These are phyloP conservation scores for Endocalyx cinctus DNA, from an alignment of 2,329 filamentous ascomycete genomes.

Conservation along the genomic window DNA sequence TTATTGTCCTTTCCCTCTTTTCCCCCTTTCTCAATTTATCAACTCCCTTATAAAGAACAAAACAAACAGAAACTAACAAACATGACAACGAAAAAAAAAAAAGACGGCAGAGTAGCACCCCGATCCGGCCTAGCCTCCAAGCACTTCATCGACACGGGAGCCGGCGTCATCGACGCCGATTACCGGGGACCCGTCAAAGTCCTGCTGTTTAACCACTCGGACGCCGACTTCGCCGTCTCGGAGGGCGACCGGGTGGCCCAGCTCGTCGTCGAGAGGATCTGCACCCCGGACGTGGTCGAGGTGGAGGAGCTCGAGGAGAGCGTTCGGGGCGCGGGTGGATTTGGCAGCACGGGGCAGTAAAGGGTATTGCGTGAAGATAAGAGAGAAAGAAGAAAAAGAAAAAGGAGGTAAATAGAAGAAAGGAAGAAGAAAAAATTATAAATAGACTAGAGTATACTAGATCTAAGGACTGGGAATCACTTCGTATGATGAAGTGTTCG, in stretches of 20 bases:
- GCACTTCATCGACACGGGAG: constrained; percentile 93
- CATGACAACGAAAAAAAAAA: neutral
- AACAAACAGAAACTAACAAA: constrained; percentile 2
- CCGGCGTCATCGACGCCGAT: constrained; percentile 95
- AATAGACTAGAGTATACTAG: too few relatives aligned
- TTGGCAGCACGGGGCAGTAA: constrained; percentile 73
- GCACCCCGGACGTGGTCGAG: constrained; percentile 86
- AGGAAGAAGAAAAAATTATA: neutral
- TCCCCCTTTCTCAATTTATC: constrained; percentile 1
- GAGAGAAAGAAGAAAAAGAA: neutral
- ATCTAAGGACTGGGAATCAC: too few relatives aligned
- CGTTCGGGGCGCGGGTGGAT: constrained; percentile 83
- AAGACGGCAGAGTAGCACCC: constrained; percentile 85
- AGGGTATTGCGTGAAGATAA: constrained; percentile 6
- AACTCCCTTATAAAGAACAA: constrained; percentile 1
- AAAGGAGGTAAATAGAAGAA: neutral
- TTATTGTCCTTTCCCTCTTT: constrained; percentile 7
- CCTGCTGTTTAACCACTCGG: constrained; percentile 87
- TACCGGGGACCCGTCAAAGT: constrained; percentile 94
- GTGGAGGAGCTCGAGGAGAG: constrained; percentile 86
- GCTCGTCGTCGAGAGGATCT: constrained; percentile 89
- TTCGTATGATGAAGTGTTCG: too few relatives aligned
- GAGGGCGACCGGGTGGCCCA: constrained; percentile 91
- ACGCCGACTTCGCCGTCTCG: constrained; percentile 74
- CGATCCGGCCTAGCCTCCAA: constrained; percentile 89